Evolutionary conservation across 1,139 yeast species (phyloP), one percentile per base, ranked within the genome.

Genomic region (Eremothecium coryli): DNA sequence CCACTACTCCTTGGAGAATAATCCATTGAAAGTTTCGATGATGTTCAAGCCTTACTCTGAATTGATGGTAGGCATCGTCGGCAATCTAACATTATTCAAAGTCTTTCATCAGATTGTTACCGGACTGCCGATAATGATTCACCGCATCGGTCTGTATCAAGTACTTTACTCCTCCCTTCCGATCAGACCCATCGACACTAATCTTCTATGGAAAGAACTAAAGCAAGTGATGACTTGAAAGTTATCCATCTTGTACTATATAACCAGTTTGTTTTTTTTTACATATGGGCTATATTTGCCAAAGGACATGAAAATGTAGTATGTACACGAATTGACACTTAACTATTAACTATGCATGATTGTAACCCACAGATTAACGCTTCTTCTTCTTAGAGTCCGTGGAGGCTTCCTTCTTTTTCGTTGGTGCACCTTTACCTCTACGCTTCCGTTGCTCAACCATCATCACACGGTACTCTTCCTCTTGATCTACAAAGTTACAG

Each of bases 401-500:
- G 16, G 61, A 56, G 16, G 65, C 64, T 48, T 62, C 70, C 48
- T 64, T 68, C 61, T 73, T 74, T 69, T 85, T 85, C 66, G 80
- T 75, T 47, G 95, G 95, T 14, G 95, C 93, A 58, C 94, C 93
- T 62, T 85, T 85, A 57, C 85, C 88, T 73, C 93, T 80, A 71
- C 81, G 78, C 68, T 77, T 80, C 60, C 84, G 45, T 26, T 73
- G 75, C 38, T 67, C 73, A 27, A 76, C 73, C 71, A 77, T 75
- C 42, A 69, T 69, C 43, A 75, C 51, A 57, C 90, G 68, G 58
- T 80, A 76, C 33, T 71, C 75, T 58, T 84, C 95, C 43, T 73
- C 73, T 31, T 82, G 85, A 52, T 82, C 88, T 14, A 71, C 70
- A 50, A 82, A 73, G 38, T 68, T 64, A 50, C 76, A 65, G 40